phyloP scores from a whole-genome alignment of 345 rosid genomes.

The Citrus sp. region DNA sequence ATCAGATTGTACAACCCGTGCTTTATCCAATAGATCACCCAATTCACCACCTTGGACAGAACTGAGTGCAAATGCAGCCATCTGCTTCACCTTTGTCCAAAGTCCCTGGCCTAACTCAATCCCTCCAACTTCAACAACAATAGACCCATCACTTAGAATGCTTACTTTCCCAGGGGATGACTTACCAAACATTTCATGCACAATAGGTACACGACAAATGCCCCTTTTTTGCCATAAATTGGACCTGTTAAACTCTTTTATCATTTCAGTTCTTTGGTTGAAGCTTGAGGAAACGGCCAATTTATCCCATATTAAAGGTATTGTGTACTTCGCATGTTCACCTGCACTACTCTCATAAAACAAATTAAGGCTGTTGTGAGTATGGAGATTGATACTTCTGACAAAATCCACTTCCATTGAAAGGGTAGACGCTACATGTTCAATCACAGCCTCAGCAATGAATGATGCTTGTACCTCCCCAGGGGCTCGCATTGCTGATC shows the following conservation, averaged over 20 bases:
- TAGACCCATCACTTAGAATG: slow-evolving; percentile 82
- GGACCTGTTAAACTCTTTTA: slow-evolving; percentile 53
- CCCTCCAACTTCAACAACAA: slow-evolving; percentile 91
- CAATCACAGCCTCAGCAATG: no score
- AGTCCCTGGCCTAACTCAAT: slow-evolving; percentile 92
- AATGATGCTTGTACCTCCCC: no score
- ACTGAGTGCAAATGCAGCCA: slow-evolving; percentile 80
- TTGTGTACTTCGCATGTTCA: slow-evolving; percentile 56
- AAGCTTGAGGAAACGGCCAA: slow-evolving; percentile 50
- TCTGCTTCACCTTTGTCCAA: slow-evolving; percentile 94
- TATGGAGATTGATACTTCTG: slow-evolving; percentile 66
- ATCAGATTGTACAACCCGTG: slow-evolving; percentile 70
- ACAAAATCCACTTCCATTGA: no score
- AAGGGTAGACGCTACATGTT: no score
- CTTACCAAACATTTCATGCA: slow-evolving; percentile 38
- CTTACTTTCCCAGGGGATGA: slow-evolving; percentile 83
- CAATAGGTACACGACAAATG: slow-evolving; percentile 67
- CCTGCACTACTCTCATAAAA: slow-evolving; percentile 51
- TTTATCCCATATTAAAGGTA: slow-evolving; percentile 69
- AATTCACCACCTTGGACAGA: slow-evolving; percentile 42
- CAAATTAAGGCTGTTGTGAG: slow-evolving; percentile 43
- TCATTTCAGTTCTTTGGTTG: slow-evolving; percentile 39
- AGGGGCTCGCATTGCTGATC: no score
- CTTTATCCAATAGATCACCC: slow-evolving; percentile 48
- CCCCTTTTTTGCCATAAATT: slow-evolving; percentile 71